Percentiles rank a stretch among this genome's conserved stretches.
Conservation (phyloP, 176 grass and related monocot species). For the Eragrostis nindensis region DNA sequence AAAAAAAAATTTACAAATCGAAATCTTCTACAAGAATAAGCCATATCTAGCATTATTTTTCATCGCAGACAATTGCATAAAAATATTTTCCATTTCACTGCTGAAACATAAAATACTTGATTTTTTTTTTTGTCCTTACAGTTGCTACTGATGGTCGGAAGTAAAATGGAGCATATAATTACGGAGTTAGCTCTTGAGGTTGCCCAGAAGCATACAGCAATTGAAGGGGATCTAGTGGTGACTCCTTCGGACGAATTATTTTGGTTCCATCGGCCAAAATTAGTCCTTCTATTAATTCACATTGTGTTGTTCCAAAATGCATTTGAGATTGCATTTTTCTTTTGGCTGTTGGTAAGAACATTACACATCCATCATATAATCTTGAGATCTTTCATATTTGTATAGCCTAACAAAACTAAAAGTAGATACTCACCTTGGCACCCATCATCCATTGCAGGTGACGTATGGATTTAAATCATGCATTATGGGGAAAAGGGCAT, state of each 20-base stretch:
- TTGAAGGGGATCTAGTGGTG: slow-evolving; percentile 69
- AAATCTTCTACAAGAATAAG: neutral
- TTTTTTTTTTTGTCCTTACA: neutral
- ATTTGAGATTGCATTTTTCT: slow-evolving; percentile 84
- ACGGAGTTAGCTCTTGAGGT: slow-evolving; percentile 72
- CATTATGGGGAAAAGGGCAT: slow-evolving; percentile 56
- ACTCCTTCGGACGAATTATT: slow-evolving; percentile 74
- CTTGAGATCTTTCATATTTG: neutral
- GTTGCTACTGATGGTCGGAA: slow-evolving; percentile 65
- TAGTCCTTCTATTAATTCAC: slow-evolving; percentile 79
- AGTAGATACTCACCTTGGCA: neutral
- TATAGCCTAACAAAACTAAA: neutral
- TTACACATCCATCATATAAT: neutral
- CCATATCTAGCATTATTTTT: neutral
- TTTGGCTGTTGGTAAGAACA: slow-evolving; percentile 76
- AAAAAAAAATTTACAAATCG: neutral
- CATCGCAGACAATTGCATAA: neutral
- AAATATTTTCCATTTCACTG: neutral
- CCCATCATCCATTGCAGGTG: slow-evolving; percentile 32
- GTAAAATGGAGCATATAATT: slow-evolving; percentile 93
- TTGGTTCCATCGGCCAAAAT: slow-evolving; percentile 69
- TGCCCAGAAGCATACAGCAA: slow-evolving; percentile 49
- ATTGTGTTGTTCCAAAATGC: slow-evolving; percentile 82
- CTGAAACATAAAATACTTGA: neutral
- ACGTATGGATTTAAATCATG: slow-evolving; percentile 56